Conservation (phyloP, 225 moss, liverwort and hornwort species). For the Climacium dendroides region DNA sequence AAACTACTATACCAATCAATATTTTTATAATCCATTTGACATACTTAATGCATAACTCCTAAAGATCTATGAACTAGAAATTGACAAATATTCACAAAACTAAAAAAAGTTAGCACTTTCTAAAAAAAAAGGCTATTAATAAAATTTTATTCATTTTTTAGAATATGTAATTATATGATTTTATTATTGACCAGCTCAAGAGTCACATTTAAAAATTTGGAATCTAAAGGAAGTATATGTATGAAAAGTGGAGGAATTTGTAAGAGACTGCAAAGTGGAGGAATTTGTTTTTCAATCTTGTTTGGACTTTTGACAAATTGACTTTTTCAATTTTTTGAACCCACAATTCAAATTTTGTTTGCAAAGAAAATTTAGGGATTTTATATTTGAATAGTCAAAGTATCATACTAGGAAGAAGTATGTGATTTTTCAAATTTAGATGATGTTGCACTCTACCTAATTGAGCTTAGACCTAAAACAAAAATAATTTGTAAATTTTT, state of each 20-base stretch:
- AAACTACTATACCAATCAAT: neutral
- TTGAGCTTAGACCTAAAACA: neutral
- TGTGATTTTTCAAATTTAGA: neutral
- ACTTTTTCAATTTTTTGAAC: rapidly evolving
- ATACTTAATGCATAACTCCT: neutral
- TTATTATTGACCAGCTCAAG: neutral
- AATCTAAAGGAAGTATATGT: neutral
- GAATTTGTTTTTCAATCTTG: neutral
- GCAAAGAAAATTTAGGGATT: neutral
- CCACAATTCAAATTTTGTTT: neutral
- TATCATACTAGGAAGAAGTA: neutral
- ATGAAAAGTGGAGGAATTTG: neutral
- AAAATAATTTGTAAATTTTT: neutral
- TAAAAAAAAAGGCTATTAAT: neutral
- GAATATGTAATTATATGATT: neutral
- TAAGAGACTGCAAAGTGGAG: neutral
- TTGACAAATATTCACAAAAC: neutral
- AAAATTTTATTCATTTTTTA: neutral
- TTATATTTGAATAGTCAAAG: neutral
- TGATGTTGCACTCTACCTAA: neutral
- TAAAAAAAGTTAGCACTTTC: neutral
- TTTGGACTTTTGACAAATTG: neutral
- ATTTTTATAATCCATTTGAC: neutral
- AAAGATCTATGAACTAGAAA: neutral
- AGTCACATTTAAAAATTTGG: neutral